Conservation (phyloP, 352 stramenopile species). For the Globisporangium emineosum region DNA sequence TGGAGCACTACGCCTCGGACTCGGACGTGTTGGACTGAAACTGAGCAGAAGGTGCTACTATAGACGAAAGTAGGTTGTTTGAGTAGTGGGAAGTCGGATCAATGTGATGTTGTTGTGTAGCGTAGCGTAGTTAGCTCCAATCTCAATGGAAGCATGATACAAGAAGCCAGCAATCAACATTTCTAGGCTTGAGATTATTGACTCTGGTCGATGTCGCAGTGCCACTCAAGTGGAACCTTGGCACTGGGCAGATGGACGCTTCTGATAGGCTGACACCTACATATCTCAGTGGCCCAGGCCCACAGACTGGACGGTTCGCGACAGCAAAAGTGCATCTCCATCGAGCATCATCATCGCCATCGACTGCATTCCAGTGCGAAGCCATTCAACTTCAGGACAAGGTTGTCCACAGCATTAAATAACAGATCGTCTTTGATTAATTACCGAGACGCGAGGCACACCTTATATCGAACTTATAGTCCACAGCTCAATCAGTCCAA, state of each 20-base stretch:
- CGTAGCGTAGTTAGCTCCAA: background rate
- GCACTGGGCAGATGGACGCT: no score
- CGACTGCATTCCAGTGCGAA: background rate
- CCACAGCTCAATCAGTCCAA: background rate
- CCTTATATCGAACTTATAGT: background rate
- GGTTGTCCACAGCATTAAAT: no score
- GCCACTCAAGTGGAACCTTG: no score
- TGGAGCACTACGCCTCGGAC: conserved; percentile 10
- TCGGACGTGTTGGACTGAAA: conserved; percentile 4
- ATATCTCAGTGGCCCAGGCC: background rate
- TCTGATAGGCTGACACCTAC: no score
- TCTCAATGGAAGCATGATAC: background rate
- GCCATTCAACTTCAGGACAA: no score
- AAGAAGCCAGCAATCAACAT: no score
- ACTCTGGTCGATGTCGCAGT: no score
- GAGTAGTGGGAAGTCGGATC: no score
- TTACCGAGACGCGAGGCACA: background rate
- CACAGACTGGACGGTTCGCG: no score
- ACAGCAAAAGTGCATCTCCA: no score
- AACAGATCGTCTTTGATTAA: background rate
- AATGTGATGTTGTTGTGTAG: background rate
- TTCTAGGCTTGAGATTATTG: no score
- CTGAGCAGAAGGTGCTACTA: background rate
- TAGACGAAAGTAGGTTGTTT: conserved; percentile 1
- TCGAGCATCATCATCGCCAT: background rate